These are phyloP conservation scores for Pseudogymnoascus sp. DNA, from an alignment of 2,329 filamentous ascomycete species.

Conservation along the genomic window DNA sequence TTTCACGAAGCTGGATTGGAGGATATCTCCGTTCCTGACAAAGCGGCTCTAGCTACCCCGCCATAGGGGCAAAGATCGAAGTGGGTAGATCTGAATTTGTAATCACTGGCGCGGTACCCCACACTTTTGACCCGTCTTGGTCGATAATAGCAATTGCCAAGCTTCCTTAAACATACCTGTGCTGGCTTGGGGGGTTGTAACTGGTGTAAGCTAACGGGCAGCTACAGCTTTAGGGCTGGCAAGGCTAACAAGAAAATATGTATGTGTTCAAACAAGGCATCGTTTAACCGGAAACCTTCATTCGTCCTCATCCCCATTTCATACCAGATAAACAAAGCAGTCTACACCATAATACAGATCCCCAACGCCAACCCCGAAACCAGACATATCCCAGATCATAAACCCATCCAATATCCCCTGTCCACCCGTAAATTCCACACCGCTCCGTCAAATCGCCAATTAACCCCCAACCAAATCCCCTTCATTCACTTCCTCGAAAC, in stretches of 20 bases:
- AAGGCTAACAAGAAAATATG: background rate
- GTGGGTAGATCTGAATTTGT: background rate
- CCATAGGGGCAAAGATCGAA: background rate
- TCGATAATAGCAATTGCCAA: background rate
- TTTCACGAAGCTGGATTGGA: background rate
- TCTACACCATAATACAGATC: constrained; percentile 6
- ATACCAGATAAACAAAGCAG: background rate
- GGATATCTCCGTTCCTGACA: background rate
- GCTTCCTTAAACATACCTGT: background rate
- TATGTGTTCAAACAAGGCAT: background rate
- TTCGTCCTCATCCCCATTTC: background rate
- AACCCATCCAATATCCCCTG: background rate
- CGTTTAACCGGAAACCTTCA: background rate
- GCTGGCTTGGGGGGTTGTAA: background rate
- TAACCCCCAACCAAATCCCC: background rate
- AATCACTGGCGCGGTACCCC: background rate
- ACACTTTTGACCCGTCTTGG: background rate
- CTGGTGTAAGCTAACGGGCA: background rate
- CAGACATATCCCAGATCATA: constrained; percentile 2
- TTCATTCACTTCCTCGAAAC: constrained; percentile 9
- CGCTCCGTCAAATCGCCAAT: background rate
- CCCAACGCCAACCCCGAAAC: background rate
- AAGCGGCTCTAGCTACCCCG: background rate
- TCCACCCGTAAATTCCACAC: background rate
- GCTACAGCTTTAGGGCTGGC: background rate